Conservation (phyloP, 78 protist genomes). For the Dictyostelium citrinum region DNA sequence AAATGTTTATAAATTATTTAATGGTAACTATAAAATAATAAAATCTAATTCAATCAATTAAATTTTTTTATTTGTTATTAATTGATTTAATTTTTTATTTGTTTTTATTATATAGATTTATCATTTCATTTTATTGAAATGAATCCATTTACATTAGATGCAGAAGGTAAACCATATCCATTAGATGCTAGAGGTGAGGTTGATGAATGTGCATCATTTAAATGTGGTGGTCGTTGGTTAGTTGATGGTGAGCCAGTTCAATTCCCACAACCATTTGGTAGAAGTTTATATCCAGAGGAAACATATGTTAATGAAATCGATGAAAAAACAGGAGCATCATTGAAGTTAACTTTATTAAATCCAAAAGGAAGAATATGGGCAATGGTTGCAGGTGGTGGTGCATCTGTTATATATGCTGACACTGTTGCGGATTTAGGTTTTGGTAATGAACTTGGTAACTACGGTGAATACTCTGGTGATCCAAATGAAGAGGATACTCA, state of each 20-base stretch:
- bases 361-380: constrained; percentile 94
- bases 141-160: constrained; percentile 86
- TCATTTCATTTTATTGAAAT: constrained; percentile 87
- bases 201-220: constrained; percentile 85
- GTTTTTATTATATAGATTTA: constrained; percentile 14
- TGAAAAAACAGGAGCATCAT: constrained; percentile 94
- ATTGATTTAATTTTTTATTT: not conserved
- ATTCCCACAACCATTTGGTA: constrained; percentile 92
- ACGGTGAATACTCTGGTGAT: constrained; percentile 95
- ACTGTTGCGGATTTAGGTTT: constrained; percentile 89
- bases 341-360: constrained; percentile 94
- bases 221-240: constrained; percentile 67
- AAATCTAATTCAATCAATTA: too few species aligned
- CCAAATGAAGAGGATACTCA: constrained; percentile 85
- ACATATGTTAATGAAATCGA: constrained; percentile 86
- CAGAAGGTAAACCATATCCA: constrained; percentile 70
- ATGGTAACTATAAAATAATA: not conserved
- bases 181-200: constrained; percentile 87
- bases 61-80: not conserved
- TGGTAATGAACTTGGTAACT: constrained; percentile 90
- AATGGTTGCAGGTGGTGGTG: constrained; percentile 99
- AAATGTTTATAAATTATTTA: constrained; percentile 62
- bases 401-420: constrained; percentile 95
- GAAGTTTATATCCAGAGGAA: constrained; percentile 82
- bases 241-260: constrained; percentile 78